Conservation (phyloP, 306 rosid genomes). For the Casuarina glauca region DNA sequence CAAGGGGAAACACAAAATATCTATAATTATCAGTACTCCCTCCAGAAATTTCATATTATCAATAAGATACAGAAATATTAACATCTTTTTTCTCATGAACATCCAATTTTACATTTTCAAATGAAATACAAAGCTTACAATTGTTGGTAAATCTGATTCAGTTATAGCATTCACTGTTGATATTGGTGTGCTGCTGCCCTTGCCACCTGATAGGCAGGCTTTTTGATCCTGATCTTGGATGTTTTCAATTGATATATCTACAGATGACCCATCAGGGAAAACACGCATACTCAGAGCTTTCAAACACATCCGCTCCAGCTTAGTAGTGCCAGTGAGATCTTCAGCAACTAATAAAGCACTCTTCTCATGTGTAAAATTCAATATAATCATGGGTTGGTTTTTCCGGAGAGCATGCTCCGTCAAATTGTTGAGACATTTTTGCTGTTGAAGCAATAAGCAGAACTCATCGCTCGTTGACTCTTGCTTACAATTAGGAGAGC, state of each 20-base stretch:
- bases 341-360: conserved; percentile 40
- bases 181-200: conserved; percentile 38
- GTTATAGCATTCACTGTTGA: conserved; percentile 38
- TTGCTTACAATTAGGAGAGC: conserved; percentile 49
- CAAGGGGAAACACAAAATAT: conserved; percentile 9
- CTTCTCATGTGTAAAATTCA: conserved; percentile 68
- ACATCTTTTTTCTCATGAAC: background rate
- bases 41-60: background rate
- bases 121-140: conserved; percentile 58
- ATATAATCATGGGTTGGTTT: conserved; percentile 73
- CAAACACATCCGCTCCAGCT: conserved; percentile 78
- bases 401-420: conserved; percentile 85
- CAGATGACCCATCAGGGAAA: conserved; percentile 52
- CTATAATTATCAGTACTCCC: background rate
- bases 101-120: conserved; percentile 4
- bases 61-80: background rate
- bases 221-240: conserved; percentile 49
- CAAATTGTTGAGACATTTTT: conserved; percentile 67
- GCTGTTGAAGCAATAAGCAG: conserved; percentile 62
- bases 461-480: conserved; percentile 55
- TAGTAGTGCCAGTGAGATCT: conserved; percentile 54
- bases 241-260: conserved; percentile 54
- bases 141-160: conserved; percentile 55
- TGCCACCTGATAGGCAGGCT: conserved; percentile 44
- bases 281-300: conserved; percentile 69